phyloP scores from a whole-genome alignment of 192 early-diverging fungal genomes.

The Coemansia reversa region DNA sequence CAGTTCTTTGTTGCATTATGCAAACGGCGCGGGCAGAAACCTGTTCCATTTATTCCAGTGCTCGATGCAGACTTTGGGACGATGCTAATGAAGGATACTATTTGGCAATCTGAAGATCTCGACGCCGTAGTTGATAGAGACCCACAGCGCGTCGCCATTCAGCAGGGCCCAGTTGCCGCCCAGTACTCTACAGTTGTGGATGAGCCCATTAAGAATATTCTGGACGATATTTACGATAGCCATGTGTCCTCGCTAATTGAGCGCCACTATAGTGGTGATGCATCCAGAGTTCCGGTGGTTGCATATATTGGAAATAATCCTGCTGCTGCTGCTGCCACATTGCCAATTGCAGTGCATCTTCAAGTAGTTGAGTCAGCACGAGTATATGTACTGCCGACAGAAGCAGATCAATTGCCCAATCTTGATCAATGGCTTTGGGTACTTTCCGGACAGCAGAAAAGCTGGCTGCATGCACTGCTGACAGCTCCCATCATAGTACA shows the following conservation, averaged over 20 bases:
- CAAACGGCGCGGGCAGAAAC: constrained; percentile 74
- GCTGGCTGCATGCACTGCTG: constrained; percentile 80
- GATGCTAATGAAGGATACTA: constrained; percentile 89
- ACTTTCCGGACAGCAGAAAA: constrained; percentile 65
- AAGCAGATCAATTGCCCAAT: constrained; percentile 9
- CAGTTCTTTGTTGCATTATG: constrained; percentile 31
- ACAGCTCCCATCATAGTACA: constrained; percentile 73
- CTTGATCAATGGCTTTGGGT: constrained; percentile 60
- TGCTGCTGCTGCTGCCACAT: not conserved
- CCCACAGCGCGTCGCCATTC: constrained; percentile 75
- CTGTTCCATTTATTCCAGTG: constrained; percentile 87
- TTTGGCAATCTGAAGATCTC: constrained; percentile 88
- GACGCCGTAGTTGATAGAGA: constrained; percentile 83
- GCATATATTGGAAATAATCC: constrained; percentile 61
- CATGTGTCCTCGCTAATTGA: constrained; percentile 76
- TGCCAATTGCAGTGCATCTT: not conserved
- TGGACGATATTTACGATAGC: constrained; percentile 77
- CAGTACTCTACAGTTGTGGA: constrained; percentile 70
- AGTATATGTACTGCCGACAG: constrained; percentile 5
- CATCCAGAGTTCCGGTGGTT: constrained; percentile 64
- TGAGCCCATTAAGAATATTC: constrained; percentile 84
- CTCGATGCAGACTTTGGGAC: constrained; percentile 88
- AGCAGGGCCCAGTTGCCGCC: constrained; percentile 86
- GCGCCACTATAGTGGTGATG: constrained; percentile 65
- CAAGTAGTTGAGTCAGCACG: not conserved